phyloP scores from a whole-genome alignment of 2,329 filamentous ascomycete species.

The Rutstroemia sp. region DNA sequence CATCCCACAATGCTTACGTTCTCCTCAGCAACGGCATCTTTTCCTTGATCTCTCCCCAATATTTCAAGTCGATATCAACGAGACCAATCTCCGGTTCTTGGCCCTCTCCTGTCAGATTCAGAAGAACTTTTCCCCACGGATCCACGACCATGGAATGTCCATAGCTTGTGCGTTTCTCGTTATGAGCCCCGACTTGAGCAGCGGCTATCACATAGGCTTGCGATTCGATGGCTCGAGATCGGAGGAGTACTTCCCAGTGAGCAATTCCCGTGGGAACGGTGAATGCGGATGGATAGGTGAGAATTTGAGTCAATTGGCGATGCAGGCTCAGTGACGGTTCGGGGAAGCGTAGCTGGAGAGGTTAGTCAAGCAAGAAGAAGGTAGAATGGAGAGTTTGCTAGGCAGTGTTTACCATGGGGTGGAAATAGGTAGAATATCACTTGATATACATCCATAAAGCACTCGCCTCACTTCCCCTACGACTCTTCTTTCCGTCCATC shows the following conservation, averaged over 20 bases:
- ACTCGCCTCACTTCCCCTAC: background rate
- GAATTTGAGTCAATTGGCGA: constrained; percentile 60
- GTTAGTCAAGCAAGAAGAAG: background rate
- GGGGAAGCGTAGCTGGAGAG: constrained; percentile 61
- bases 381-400: background rate
- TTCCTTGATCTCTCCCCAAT: constrained; percentile 43
- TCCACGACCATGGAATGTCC: constrained; percentile 80
- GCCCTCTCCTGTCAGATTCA: constrained; percentile 49
- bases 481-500: background rate
- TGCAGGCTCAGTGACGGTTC: constrained; percentile 65
- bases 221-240: constrained; percentile 79
- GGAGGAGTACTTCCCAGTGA: constrained; percentile 77
- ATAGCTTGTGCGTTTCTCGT: constrained; percentile 72
- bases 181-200: constrained; percentile 70
- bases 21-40: constrained; percentile 51
- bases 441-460: too few relatives aligned
- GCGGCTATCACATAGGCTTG: constrained; percentile 83
- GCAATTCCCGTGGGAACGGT: constrained; percentile 77
- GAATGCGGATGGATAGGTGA: constrained; percentile 87
- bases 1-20: constrained; percentile 20
- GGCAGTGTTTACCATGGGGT: too few relatives aligned
- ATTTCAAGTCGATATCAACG: constrained; percentile 47
- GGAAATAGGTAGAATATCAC: too few relatives aligned
- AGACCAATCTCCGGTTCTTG: constrained; percentile 36
- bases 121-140: constrained; percentile 74